Evolutionary conservation across 2,329 filamentous ascomycete genomes (phyloP), one percentile per base, ranked within the genome.

Genomic region (Lecanicillium sp.): DNA sequence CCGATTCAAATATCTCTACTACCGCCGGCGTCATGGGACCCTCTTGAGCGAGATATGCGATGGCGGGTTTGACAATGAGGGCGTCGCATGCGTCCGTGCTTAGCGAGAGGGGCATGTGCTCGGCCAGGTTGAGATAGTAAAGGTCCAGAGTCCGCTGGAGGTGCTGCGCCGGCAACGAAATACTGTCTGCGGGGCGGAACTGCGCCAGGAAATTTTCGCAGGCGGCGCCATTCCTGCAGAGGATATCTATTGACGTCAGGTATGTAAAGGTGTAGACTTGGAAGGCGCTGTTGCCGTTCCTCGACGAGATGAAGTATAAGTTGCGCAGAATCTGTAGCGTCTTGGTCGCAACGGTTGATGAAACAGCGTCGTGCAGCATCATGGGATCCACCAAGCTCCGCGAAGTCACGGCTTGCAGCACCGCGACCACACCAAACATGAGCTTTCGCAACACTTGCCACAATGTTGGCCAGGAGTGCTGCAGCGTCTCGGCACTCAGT

Each of bases 231-330:
- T 86, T 83, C n/a, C 79, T 76, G 8, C 82, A 71, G 5, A 95
- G 71, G 29, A 88, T 79, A 58, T 96, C 89, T 46, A 95, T 78
- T 4, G 87, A 81, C 1, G 85, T 79, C 17, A 94, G 71, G 51
- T 88, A 87, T 18, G 87, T 81, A 54, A 95, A 95, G 2, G 75
- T 79, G 59, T 94, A 90, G 42, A 87, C 84, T 39, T 89, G 86
- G 51, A 94, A 94, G 2, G 78, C 73, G 44, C 74, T 77, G 40
- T 82, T 79, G 15, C 83, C 81, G 40, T 85, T 73, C 29, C 85
- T 74, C 12, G 79, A 81, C 1, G 86, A 87, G 45, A 95, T 78
- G 57, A 95, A 95, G 60, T 81, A 87, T 15, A 94, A 64, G 51
- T 86, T 83, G 19, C 87, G 79, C 10, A 95, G 72, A 11, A 77